Percentiles rank a stretch among this genome's conserved stretches.
Conservation (phyloP, 2,329 filamentous ascomycete genomes). For the Aureobasidium melanogenum region DNA sequence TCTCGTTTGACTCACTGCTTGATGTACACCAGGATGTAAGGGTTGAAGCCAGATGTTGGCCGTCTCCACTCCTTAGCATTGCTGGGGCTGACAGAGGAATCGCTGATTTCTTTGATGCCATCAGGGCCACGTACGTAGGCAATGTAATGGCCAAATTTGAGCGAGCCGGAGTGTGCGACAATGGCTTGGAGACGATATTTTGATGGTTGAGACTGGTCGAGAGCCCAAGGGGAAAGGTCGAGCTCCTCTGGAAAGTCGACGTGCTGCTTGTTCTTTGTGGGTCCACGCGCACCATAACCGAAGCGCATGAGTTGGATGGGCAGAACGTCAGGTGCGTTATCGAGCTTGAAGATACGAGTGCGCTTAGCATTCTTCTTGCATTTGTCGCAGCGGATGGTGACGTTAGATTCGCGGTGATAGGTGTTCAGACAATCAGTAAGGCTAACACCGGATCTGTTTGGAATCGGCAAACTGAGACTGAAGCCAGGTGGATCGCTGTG, state of each 20-base stretch:
- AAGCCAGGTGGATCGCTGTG: slow-evolving; percentile 8
- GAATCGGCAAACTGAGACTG: slow-evolving; percentile 13
- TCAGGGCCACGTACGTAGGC: slow-evolving; percentile 19
- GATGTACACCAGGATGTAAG: slow-evolving; percentile 16
- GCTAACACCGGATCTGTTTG: not conserved
- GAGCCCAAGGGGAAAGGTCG: slow-evolving; percentile 10
- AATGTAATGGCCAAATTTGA: slow-evolving; percentile 17
- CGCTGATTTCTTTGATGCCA: slow-evolving; percentile 13
- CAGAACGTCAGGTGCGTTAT: slow-evolving; percentile 16
- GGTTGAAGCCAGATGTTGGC: slow-evolving; percentile 11
- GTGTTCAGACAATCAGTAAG: slow-evolving; percentile 14
- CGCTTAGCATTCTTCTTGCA: slow-evolving; percentile 12
- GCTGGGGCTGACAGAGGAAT: slow-evolving; percentile 1
- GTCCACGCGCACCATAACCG: not conserved
- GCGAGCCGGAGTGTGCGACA: slow-evolving; percentile 15
- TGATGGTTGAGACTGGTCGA: not conserved
- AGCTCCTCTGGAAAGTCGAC: slow-evolving; percentile 14
- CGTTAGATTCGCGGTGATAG: slow-evolving; percentile 10
- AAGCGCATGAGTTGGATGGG: slow-evolving; percentile 16
- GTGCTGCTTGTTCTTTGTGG: slow-evolving; percentile 9
- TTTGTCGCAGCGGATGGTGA: slow-evolving; percentile 14
- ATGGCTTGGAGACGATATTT: slow-evolving; percentile 16
- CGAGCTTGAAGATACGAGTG: slow-evolving; percentile 8
- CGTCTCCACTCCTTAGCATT: slow-evolving; percentile 3
- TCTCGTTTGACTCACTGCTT: slow-evolving; percentile 7